Evolutionary conservation across 805 yeast species (phyloP).

Genomic region (Schizosaccharomyces japonicus): DNA sequence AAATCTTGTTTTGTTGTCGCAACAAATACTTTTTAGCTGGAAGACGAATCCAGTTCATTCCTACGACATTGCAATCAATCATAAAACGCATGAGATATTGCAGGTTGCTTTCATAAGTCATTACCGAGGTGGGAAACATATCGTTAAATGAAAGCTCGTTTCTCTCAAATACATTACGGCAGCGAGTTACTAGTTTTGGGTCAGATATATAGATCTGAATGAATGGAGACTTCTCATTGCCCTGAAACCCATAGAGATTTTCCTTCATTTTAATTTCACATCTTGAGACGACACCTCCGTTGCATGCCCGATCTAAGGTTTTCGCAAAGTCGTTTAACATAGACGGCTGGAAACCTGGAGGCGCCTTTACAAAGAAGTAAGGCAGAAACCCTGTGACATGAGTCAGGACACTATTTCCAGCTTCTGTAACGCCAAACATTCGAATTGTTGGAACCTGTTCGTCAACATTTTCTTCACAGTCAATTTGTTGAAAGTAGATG

Average conservation of each 20-base stretch:
- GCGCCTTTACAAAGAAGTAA: slow-evolving; percentile 79
- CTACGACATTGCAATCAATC: slow-evolving; percentile 42
- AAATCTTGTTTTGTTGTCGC: slow-evolving; percentile 24
- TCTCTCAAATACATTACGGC: slow-evolving; percentile 63
- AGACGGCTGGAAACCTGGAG: slow-evolving; percentile 40
- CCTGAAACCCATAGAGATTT: slow-evolving; percentile 82
- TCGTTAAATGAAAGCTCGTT: slow-evolving; percentile 43
- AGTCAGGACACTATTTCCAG: slow-evolving; percentile 74
- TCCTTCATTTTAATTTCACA: slow-evolving; percentile 51
- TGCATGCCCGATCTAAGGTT: slow-evolving; percentile 6
- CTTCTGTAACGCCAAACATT: slow-evolving; percentile 74
- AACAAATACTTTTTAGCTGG: slow-evolving; percentile 47
- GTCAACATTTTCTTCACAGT: slow-evolving; percentile 68
- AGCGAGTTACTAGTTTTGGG: slow-evolving; percentile 38
- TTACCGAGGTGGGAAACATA: slow-evolving; percentile 20
- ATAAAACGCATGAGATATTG: slow-evolving; percentile 65
- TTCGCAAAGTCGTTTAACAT: slow-evolving; percentile 20
- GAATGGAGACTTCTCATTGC: slow-evolving; percentile 54
- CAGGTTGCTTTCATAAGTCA: slow-evolving; percentile 64
- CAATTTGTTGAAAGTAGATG: slow-evolving; percentile 60
- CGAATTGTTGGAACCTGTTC: slow-evolving; percentile 35
- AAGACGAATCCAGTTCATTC: slow-evolving; percentile 92
- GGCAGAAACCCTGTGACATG: slow-evolving; percentile 74
- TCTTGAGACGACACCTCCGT: slow-evolving; percentile 29
- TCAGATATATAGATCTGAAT: slow-evolving; percentile 47